phyloP scores from a whole-genome alignment of 352 stramenopile species.

The Phytopythium aichiense region DNA sequence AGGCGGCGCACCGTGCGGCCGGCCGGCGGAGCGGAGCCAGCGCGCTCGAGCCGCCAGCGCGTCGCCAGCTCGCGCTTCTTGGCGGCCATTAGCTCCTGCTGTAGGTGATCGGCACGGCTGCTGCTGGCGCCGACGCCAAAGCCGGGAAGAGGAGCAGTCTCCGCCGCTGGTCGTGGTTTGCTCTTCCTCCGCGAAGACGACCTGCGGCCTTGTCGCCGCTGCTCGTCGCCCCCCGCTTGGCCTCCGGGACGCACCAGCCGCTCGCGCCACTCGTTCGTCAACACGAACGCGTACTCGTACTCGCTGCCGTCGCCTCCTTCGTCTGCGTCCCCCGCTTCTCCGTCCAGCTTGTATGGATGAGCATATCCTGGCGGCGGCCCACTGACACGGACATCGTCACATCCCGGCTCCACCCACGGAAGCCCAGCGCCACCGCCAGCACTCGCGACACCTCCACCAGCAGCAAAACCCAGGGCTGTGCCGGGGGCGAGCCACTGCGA shows the following conservation, averaged over 20 bases:
- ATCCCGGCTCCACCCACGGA: neutral
- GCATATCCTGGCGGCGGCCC: neutral
- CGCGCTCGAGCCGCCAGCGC: slow-evolving; percentile 22
- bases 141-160: neutral
- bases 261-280: slow-evolving; percentile 68
- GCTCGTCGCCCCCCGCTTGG: slow-evolving; percentile 8
- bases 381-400: too few species aligned
- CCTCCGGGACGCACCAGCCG: slow-evolving; percentile 24
- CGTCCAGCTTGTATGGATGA: neutral
- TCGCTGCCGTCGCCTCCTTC: slow-evolving; percentile 31
- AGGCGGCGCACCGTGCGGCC: slow-evolving; percentile 13
- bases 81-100: slow-evolving; percentile 35
- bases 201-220: neutral
- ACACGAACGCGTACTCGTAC: slow-evolving; percentile 68
- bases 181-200: slow-evolving; percentile 4
- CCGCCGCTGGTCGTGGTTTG: slow-evolving; percentile 1
- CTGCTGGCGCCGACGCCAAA: slow-evolving; percentile 6
- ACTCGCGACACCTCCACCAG: neutral
- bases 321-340: neutral
- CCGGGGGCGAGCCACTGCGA: slow-evolving; percentile 47
- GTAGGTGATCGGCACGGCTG: slow-evolving; percentile 29
- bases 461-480: slow-evolving; percentile 2
- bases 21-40: neutral
- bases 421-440: neutral
- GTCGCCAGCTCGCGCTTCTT: slow-evolving; percentile 28